phyloP scores from a whole-genome alignment of 192 early-diverging fungal species.

The Podila epicladia region DNA sequence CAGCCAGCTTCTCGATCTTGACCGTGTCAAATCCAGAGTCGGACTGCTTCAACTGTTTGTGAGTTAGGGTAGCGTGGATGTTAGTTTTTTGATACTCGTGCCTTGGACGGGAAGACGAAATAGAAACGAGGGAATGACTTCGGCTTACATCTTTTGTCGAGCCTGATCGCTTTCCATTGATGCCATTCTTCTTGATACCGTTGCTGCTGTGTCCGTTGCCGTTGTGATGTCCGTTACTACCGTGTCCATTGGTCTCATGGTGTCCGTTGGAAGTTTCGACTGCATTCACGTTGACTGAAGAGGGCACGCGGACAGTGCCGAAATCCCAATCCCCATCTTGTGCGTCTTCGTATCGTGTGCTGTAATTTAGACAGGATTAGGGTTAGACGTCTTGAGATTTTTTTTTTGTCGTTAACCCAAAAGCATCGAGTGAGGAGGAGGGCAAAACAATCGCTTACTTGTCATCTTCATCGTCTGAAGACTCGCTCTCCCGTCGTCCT shows the following conservation, averaged over 20 bases:
- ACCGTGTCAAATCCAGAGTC: conserved; percentile 42
- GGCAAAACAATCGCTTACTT: conserved; percentile 11
- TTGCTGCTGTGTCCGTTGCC: conserved; percentile 15
- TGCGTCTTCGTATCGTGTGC: conserved; percentile 32
- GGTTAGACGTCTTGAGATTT: too few relatives aligned
- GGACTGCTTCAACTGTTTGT: not conserved
- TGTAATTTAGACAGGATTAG: conserved; percentile 1
- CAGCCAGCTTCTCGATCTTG: conserved; percentile 24
- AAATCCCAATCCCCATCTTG: conserved; percentile 47
- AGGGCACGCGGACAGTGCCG: conserved; percentile 38
- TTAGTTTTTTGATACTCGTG: too few relatives aligned
- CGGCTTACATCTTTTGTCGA: too few relatives aligned
- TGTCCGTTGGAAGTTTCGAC: not conserved
- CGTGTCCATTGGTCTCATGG: not conserved
- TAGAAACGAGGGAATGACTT: too few relatives aligned
- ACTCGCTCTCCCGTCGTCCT: conserved; percentile 54
- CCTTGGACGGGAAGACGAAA: not conserved
- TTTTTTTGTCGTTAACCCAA: not conserved
- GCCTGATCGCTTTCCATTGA: not conserved
- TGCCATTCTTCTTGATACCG: not conserved
- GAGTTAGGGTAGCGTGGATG: not conserved
- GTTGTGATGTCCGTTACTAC: conserved; percentile 5
- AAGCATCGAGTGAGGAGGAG: not conserved
- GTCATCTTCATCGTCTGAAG: conserved; percentile 44
- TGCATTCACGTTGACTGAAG: not conserved